Conservation (phyloP, 305 asterid species). For the Caryopteris hybrid region DNA sequence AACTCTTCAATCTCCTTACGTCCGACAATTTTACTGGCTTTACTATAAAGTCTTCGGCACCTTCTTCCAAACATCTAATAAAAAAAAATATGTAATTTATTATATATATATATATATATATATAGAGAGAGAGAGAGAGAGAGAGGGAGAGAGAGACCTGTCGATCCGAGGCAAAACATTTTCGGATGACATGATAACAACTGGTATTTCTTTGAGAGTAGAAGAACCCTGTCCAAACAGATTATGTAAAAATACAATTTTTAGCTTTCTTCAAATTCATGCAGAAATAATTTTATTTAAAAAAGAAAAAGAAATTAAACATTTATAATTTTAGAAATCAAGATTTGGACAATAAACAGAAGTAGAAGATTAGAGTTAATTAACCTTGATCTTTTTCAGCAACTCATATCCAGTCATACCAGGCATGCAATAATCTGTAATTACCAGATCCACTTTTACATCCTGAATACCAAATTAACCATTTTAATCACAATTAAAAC, state of each 20-base stretch:
- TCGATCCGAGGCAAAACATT: slow-evolving; percentile 66
- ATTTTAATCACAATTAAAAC: slow-evolving; percentile 5
- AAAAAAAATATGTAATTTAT: too few relatives aligned
- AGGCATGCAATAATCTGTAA: slow-evolving; percentile 87
- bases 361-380: neutral
- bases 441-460: slow-evolving; percentile 65
- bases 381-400: slow-evolving; percentile 77
- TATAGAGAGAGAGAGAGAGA: too few relatives aligned
- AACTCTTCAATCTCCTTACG: slow-evolving; percentile 60
- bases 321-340: neutral
- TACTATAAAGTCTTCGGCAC: slow-evolving; percentile 79
- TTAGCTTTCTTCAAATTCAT: neutral
- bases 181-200: slow-evolving; percentile 90
- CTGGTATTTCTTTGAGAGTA: slow-evolving; percentile 68
- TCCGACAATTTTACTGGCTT: slow-evolving; percentile 76
- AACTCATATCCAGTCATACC: slow-evolving; percentile 89
- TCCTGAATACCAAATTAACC: slow-evolving; percentile 31
- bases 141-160: slow-evolving; percentile 35
- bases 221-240: slow-evolving; percentile 61
- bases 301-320: neutral
- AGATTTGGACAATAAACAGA: neutral
- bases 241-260: too few relatives aligned
- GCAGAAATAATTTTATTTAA: too few relatives aligned
- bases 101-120: too few relatives aligned
- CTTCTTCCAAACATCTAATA: slow-evolving; percentile 84